These are phyloP conservation scores for Plasmodium gallinaceum DNA, from an alignment of 169 alveolate species.

Conservation along the genomic window DNA sequence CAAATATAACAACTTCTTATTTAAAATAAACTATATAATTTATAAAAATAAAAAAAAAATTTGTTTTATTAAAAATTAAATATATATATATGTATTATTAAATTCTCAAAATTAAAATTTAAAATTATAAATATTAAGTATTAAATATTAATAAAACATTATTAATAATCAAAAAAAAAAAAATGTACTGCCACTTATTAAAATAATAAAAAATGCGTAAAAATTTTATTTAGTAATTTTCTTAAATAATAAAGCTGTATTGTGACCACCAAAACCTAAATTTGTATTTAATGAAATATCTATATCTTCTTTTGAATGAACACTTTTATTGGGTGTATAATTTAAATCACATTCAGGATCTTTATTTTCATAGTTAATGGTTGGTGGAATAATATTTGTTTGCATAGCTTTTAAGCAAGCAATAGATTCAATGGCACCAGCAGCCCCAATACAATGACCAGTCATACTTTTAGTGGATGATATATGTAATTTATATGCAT, in stretches of 20 bases:
- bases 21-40: too few species aligned
- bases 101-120: too few species aligned
- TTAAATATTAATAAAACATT: too few species aligned
- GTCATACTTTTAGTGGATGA: slow-evolving; percentile 86
- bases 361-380: slow-evolving; percentile 81
- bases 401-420: slow-evolving; percentile 82
- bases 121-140: too few species aligned
- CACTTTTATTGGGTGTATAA: slow-evolving; percentile 81
- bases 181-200: too few species aligned
- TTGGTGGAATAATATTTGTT: slow-evolving; percentile 84
- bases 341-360: slow-evolving; percentile 85
- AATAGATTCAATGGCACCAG: slow-evolving; percentile 85
- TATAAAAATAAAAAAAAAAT: too few species aligned
- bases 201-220: too few species aligned
- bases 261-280: slow-evolving; percentile 87
- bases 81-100: too few species aligned
- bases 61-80: too few species aligned
- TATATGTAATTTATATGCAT: slow-evolving; percentile 79
- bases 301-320: slow-evolving; percentile 46
- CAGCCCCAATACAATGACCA: slow-evolving; percentile 86
- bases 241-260: slow-evolving; percentile 81
- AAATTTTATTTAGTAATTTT: slow-evolving; percentile 31
- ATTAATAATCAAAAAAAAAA: too few species aligned
- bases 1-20: too few species aligned
- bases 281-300: slow-evolving; percentile 78